A percentile compares a stretch with the other conserved stretches of the same genome.
Evolutionary conservation across 352 stramenopile genomes (phyloP).

Genomic region (Pythium graminicola): DNA sequence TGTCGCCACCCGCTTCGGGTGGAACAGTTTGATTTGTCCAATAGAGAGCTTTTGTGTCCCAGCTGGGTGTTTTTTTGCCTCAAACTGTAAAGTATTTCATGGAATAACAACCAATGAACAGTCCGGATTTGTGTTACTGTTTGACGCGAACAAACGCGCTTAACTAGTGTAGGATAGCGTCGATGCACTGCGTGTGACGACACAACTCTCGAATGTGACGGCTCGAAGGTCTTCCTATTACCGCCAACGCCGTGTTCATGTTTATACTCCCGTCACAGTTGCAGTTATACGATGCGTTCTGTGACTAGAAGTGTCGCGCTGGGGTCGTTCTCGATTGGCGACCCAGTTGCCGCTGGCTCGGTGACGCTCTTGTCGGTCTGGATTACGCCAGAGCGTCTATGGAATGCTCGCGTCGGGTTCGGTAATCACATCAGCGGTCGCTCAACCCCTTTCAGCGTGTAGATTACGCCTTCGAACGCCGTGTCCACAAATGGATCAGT

Average conservation of each 20-base stretch:
- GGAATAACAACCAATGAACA: too few species aligned
- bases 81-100: too few species aligned
- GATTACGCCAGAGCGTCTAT: constrained; percentile 30
- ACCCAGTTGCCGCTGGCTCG: not conserved
- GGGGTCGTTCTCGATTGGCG: constrained; percentile 26
- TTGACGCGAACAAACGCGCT: too few species aligned
- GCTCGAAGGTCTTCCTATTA: constrained; percentile 8
- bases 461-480: constrained; percentile 26
- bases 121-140: too few species aligned
- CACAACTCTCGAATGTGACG: constrained; percentile 15
- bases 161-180: not conserved
- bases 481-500: constrained; percentile 38
- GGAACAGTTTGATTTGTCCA: too few species aligned
- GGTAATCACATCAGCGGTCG: constrained; percentile 35
- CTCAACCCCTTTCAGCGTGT: constrained; percentile 23
- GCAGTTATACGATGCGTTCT: not conserved
- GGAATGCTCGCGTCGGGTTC: constrained; percentile 21
- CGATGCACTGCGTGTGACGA: constrained; percentile 11
- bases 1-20: too few species aligned
- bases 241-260: constrained; percentile 17
- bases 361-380: constrained; percentile 22
- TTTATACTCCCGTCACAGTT: constrained; percentile 3
- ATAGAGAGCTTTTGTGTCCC: too few species aligned
- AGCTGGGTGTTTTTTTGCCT: too few species aligned
- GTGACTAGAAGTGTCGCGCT: constrained; percentile 21